Conservation (phyloP, 139 green algal genomes). For the Volvox reticuliferus region DNA sequence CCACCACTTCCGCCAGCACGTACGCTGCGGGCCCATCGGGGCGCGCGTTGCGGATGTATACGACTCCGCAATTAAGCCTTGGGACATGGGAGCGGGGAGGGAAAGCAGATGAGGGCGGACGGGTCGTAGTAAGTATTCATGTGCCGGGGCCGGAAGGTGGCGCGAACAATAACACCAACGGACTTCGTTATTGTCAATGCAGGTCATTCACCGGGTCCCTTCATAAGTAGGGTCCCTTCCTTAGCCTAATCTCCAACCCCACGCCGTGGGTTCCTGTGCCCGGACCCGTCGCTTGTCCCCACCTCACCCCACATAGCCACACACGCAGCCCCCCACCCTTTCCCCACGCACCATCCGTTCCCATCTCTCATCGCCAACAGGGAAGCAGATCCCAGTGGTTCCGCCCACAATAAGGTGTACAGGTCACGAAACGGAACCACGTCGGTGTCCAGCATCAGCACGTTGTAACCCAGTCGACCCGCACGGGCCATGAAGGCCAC, state of each 20-base stretch:
- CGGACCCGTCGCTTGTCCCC: neutral
- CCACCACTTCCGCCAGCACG: slow-evolving; percentile 44
- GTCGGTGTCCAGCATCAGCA: slow-evolving; percentile 54
- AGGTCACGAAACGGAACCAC: slow-evolving; percentile 42
- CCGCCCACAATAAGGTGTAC: slow-evolving; percentile 31
- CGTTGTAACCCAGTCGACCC: slow-evolving; percentile 42
- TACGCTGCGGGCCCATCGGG: slow-evolving; percentile 50
- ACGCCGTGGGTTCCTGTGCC: too few relatives aligned
- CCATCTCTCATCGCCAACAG: slow-evolving; percentile 49
- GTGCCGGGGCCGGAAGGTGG: neutral
- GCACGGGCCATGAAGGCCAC: slow-evolving; percentile 34
- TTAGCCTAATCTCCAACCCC: neutral
- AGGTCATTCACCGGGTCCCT: too few relatives aligned
- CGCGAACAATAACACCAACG: neutral
- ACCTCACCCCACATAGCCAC: neutral
- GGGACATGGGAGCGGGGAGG: neutral
- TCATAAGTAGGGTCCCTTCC: neutral
- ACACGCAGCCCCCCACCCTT: neutral
- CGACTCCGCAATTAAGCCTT: slow-evolving; percentile 51
- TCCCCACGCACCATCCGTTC: slow-evolving; percentile 46
- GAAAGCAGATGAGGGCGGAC: neutral
- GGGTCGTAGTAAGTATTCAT: neutral
- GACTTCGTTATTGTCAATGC: neutral
- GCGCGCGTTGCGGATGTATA: slow-evolving; percentile 48
- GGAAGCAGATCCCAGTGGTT: slow-evolving; percentile 22